Evolutionary conservation across 2,329 filamentous ascomycete genomes (phyloP).

Genomic region (Ophiostoma populinum): DNA sequence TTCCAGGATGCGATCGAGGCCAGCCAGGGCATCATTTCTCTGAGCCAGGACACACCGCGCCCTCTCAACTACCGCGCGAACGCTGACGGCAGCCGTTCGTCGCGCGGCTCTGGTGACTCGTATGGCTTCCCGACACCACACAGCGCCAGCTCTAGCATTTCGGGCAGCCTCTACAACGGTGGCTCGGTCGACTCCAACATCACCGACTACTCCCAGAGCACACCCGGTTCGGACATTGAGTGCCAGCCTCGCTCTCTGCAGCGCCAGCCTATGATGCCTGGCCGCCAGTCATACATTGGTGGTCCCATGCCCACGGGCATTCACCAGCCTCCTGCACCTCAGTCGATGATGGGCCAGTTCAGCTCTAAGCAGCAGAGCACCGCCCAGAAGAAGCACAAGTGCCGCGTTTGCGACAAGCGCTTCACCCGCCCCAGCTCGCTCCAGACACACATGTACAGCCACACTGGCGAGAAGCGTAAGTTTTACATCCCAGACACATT

Average conservation of each 20-base stretch:
- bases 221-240: conserved; percentile 73
- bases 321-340: conserved; percentile 50
- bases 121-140: conserved; percentile 82
- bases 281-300: conserved; percentile 1
- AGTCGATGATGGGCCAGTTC: conserved; percentile 98
- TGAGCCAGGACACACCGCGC: conserved; percentile 86
- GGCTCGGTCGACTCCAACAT: conserved; percentile 22
- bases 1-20: conserved; percentile 86
- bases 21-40: conserved; percentile 82
- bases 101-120: conserved; percentile 61
- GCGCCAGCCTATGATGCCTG: conserved; percentile 1
- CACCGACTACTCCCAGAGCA: conserved; percentile 31
- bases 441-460: conserved; percentile 96
- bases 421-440: conserved; percentile 88
- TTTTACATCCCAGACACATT: too few species aligned
- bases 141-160: conserved; percentile 80
- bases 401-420: conserved; percentile 94
- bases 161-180: conserved; percentile 58
- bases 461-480: conserved; percentile 95
- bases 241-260: conserved; percentile 4
- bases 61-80: conserved; percentile 61
- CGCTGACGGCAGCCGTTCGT: conserved; percentile 12
- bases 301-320: conserved; percentile 55
- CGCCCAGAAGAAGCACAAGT: conserved; percentile 98
- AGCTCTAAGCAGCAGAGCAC: conserved; percentile 91